phyloP scores from a whole-genome alignment of 2,329 filamentous ascomycete species.

The Pseudogymnoascus sp. region DNA sequence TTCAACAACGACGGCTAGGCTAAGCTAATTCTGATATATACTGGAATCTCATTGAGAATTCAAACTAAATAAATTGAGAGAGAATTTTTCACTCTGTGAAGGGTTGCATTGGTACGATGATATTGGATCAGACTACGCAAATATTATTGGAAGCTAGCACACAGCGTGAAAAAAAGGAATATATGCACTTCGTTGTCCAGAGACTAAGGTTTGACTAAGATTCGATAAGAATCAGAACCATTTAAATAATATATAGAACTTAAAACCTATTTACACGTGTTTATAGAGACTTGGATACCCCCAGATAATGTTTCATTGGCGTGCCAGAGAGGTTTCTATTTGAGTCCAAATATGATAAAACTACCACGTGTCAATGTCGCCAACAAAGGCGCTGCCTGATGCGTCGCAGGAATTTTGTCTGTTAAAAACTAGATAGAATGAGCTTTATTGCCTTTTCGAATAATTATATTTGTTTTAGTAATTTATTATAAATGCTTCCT shows the following conservation, averaged over 20 bases:
- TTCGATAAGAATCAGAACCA: neutral
- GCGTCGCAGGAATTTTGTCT: neutral
- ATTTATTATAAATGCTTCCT: neutral
- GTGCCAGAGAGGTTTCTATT: neutral
- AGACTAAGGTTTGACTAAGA: neutral
- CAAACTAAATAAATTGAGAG: neutral
- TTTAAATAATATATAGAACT: neutral
- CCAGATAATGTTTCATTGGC: neutral
- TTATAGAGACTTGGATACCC: neutral
- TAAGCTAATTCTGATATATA: neutral
- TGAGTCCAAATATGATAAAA: neutral
- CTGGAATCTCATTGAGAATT: neutral
- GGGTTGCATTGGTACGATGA: neutral
- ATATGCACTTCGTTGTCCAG: neutral
- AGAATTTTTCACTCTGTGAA: neutral
- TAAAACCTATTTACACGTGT: neutral
- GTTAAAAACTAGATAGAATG: neutral
- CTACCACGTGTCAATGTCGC: neutral
- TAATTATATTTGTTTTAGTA: neutral
- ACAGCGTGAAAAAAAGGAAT: neutral
- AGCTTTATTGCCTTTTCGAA: neutral
- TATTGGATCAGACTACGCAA: neutral
- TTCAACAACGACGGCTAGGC: neutral
- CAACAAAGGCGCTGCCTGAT: neutral
- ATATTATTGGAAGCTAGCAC: neutral